Base-by-base conservation (phyloP, 352 stramenopile genomes). In the Phytophthora megakarya region DNA sequence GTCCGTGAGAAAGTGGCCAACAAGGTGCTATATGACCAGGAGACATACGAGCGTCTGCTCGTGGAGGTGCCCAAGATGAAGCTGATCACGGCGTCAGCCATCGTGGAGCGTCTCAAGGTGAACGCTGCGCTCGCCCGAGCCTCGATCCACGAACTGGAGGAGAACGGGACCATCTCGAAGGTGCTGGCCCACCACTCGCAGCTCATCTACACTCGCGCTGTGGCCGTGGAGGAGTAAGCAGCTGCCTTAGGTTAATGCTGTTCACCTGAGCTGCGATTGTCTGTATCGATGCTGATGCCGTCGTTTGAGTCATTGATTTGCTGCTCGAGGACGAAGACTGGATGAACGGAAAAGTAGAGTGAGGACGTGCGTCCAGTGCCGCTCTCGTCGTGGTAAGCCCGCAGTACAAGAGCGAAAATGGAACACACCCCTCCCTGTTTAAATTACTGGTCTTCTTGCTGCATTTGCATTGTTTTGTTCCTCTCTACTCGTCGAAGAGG, bases 1-100 rank as follows among this genome's bases (percentile, higher is more conserved):
- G 89, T 98, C 73, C 95, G 97, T 75, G 97, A 99, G 79, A 99
- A 99, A 96, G 93, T 99, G 62, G 93, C 97, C 76, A 99, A 99
- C 90, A 98, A 99, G 85, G 97, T 99, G 43, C 86, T 99, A 57
- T 99, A 99, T 84, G 97, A 98, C 79, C 98, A 99, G 90, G 96
- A 99, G 81, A 97, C 97, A 69, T 99, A 98, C 82, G 95, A 99
- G 67, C 92, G 97, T 72, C 89, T 99, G 65, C 83, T 99, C 42
- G 89, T 91, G 51, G 97, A 99, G 78, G 95, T 99, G 35, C 98
- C 98, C 50, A 99, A 99, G 90, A 99, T 99, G 98, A 99, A 99
- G 92, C 85, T 99, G 40, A 99, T 99, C 85, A 99, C 98, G 52
- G 95, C 98, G 60, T 98, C 96, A 48, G 87, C 95, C 67, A 95